Evolutionary conservation across 208 protist genomes (phyloP), one percentile per base, ranked within the genome.

Genomic region (Eutreptiella sp.): DNA sequence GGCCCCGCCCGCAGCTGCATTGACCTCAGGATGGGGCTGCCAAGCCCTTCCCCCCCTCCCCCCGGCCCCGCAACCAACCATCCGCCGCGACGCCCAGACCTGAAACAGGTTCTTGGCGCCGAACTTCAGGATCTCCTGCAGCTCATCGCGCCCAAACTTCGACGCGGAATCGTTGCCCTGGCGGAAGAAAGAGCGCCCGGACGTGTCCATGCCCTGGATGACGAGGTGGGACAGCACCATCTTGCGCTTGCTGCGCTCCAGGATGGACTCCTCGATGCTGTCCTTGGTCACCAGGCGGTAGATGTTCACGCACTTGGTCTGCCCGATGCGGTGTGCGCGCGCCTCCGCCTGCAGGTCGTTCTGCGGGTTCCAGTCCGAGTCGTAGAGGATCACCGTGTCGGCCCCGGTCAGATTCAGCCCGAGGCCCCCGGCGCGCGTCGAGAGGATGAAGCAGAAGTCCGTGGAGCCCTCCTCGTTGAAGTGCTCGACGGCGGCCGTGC

Each of bases 311-410:
- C 77, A 66, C 38, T 88, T 87, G 29, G 66, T 88, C 68, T 99
- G 97, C 33, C 98, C 97, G 3, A 98, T 94, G 21, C 97, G 76
- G 77, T 99, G 97, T 0, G 88, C 89, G 29, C 97, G 79, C 53
- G 89, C 88, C 62, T 89, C 74, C 27, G 89, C 92, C 68, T 98
- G 94, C 2, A 96, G 69, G 62, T 98, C 96, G 38, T 95, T 95
- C 67, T 98, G 94, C 11, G 95, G 93, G 65, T 98, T 97, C 92
- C 93, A 97, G 83, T 95, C 96, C n/a, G 77, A 87, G 63, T 99
- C 97, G 70, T 95, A 99, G 27, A 99, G 84, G 29, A 99, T 82
- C 3, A 99, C 95, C 19, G 95, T 97, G 68, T 98, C 96, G 11
- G 96, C 97, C 0, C 87, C 92, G 0, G 88, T 91, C 31, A 99